Conservation (phyloP, 2,329 filamentous ascomycete genomes). For the Geoglossum cookeanum region DNA sequence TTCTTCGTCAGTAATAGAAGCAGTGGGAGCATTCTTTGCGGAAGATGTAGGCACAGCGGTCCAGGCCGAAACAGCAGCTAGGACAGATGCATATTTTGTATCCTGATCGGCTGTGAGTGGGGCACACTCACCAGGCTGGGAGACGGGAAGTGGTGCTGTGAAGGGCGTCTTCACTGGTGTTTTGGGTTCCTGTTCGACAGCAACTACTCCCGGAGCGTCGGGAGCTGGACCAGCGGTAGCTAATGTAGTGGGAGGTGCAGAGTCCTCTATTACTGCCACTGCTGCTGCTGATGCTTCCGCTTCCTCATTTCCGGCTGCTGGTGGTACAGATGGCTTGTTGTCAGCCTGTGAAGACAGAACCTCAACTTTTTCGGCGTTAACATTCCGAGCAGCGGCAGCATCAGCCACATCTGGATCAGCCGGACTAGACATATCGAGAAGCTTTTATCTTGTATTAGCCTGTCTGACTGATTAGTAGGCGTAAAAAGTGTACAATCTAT, state of each 20-base stretch:
- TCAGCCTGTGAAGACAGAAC: neutral
- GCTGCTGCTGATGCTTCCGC: neutral
- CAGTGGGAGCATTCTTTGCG: slow-evolving; percentile 35
- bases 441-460: neutral
- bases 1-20: slow-evolving; percentile 58
- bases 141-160: slow-evolving; percentile 33
- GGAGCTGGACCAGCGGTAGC: neutral
- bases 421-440: neutral
- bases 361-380: neutral
- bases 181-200: neutral
- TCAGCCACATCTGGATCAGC: neutral
- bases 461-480: too few species aligned
- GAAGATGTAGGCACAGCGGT: slow-evolving; percentile 45
- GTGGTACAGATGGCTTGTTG: neutral
- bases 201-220: neutral
- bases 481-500: too few species aligned
- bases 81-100: slow-evolving; percentile 60
- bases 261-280: neutral
- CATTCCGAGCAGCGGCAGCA: neutral
- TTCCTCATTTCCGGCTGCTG: neutral
- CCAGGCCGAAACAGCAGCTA: slow-evolving; percentile 53
- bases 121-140: slow-evolving; percentile 35
- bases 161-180: slow-evolving; percentile 34
- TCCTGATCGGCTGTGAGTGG: slow-evolving; percentile 58
- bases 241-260: neutral